These are phyloP conservation scores for Cryphonectria naterciae DNA, from an alignment of 2,329 filamentous ascomycete genomes.

Conservation along the genomic window DNA sequence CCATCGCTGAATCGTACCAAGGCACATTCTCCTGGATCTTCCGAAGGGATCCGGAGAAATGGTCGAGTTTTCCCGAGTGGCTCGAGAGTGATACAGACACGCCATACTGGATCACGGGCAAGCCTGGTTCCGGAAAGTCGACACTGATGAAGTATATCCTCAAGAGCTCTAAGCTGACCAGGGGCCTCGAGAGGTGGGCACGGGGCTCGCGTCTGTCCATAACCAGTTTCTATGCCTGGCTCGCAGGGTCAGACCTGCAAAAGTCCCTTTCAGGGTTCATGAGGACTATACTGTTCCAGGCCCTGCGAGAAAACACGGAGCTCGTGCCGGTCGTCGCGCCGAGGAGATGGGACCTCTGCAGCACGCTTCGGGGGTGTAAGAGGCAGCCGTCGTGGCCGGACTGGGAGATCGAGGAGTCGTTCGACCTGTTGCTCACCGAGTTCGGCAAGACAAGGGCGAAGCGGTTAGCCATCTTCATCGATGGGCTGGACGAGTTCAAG, in stretches of 20 bases:
- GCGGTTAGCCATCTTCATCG: not conserved
- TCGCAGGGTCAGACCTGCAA: not conserved
- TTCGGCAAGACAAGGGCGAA: not conserved
- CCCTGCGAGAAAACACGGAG: not conserved
- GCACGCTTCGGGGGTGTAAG: not conserved
- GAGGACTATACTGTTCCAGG: not conserved
- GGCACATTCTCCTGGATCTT: not conserved
- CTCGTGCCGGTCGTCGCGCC: not conserved
- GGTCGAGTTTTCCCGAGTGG: not conserved
- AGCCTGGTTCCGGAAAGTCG: not conserved
- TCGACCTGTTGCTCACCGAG: not conserved
- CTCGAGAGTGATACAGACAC: not conserved
- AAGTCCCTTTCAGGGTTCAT: not conserved
- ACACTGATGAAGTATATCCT: not conserved
- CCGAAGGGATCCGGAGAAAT: not conserved
- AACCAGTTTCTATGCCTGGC: not conserved
- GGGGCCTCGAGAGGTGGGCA: not conserved
- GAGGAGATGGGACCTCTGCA: not conserved
- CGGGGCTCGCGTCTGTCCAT: not conserved
- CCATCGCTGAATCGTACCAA: not conserved
- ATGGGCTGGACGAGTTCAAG: not conserved
- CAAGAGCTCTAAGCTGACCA: not conserved
- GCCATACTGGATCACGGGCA: not conserved
- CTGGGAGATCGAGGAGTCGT: not conserved
- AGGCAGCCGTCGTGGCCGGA: not conserved